Percentiles rank a stretch among this genome's conserved stretches.
phyloP scores from a whole-genome alignment of 2,329 filamentous ascomycete genomes.

The Alternaria brassicicola region DNA sequence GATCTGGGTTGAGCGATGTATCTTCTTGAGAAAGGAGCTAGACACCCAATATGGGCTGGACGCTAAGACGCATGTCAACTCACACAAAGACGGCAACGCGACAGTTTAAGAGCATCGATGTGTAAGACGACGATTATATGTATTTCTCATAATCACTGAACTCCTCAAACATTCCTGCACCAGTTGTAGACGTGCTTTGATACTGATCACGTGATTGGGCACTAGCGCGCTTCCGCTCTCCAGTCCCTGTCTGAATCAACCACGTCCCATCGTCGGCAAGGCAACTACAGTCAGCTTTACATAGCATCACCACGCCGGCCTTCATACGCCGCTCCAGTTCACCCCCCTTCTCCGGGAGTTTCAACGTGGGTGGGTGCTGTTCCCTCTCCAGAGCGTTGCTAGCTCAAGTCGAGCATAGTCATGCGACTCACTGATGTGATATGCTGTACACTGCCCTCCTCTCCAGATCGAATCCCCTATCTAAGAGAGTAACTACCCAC shows the following conservation, averaged over 20 bases:
- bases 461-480: background rate
- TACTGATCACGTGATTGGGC: background rate
- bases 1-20: background rate
- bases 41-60: slow-evolving; percentile 10
- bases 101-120: background rate
- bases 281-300: slow-evolving; percentile 47
- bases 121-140: background rate
- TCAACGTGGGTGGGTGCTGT: too few relatives aligned
- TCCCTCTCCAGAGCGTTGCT: too few relatives aligned
- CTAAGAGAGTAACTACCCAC: background rate
- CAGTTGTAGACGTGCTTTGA: background rate
- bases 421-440: background rate
- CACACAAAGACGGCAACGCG: background rate
- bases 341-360: slow-evolving; percentile 38
- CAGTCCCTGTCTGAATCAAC: slow-evolving; percentile 38
- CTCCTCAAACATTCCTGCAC: background rate
- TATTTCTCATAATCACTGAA: background rate
- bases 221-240: slow-evolving; percentile 36
- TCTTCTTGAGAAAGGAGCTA: slow-evolving; percentile 2
- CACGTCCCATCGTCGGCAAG: slow-evolving; percentile 49
- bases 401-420: background rate
- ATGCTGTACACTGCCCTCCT: background rate
- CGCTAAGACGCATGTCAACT: background rate
- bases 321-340: slow-evolving; percentile 45
- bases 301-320: slow-evolving; percentile 46